A percentile compares a stretch with the other conserved stretches of the same genome.
phyloP scores from a whole-genome alignment of 2,329 filamentous ascomycete species.

The Aureobasidium sp. region DNA sequence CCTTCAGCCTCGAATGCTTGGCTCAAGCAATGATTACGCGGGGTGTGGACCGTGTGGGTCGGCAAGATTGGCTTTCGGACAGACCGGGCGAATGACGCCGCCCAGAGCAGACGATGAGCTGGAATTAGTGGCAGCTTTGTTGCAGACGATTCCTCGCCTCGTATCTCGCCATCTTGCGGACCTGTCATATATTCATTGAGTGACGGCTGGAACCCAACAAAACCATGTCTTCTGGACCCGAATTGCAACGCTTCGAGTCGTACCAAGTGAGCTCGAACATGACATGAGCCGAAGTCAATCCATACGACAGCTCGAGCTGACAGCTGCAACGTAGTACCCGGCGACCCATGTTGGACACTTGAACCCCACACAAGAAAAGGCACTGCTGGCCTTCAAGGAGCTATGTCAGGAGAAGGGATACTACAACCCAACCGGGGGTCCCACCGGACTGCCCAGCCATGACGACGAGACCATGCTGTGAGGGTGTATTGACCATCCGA shows the following conservation, averaged over 20 bases:
- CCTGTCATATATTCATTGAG: background rate
- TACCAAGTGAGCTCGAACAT: constrained; percentile 21
- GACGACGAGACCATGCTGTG: constrained; percentile 67
- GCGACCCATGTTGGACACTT: constrained; percentile 75
- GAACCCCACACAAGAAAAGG: constrained; percentile 55
- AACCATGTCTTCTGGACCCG: constrained; percentile 12
- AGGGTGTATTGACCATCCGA: constrained; percentile 22
- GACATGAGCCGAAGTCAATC: background rate
- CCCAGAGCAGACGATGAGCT: background rate
- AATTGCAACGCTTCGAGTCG: constrained; percentile 23
- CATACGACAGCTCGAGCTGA: background rate
- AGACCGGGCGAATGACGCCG: background rate
- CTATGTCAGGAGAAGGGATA: constrained; percentile 56
- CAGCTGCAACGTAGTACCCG: constrained; percentile 46
- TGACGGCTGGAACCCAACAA: background rate
- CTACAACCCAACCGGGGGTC: constrained; percentile 41
- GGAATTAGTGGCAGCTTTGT: background rate
- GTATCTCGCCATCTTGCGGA: background rate
- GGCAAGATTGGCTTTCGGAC: background rate
- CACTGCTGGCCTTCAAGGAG: constrained; percentile 63
- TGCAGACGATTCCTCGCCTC: background rate
- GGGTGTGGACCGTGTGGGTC: no score
- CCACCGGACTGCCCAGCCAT: constrained; percentile 45
- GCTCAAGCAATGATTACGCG: no score
- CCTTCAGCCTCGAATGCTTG: no score